Percentiles rank a stretch among this genome's conserved stretches.
Conservation (phyloP, 768 basidiomycete species). For the Termitomyces sp. region DNA sequence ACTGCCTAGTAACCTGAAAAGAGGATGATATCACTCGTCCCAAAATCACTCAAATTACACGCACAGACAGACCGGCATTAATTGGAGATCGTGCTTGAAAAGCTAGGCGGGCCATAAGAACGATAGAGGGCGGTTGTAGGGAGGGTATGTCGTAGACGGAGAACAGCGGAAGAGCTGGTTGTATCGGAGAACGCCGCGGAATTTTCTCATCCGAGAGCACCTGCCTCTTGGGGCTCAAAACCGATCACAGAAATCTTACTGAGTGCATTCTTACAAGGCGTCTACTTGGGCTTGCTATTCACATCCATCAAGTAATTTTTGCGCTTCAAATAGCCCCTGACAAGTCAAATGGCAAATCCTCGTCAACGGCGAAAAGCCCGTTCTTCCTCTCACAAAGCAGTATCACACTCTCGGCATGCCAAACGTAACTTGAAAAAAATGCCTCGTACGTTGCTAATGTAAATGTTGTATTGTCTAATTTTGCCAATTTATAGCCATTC, state of each 20-base stretch:
- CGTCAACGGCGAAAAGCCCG: conserved; percentile 86
- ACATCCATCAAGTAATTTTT: conserved; percentile 2
- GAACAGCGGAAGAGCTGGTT: conserved; percentile 26
- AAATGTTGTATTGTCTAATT: not conserved
- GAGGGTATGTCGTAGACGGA: conserved; percentile 20
- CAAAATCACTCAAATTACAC: conserved; percentile 16
- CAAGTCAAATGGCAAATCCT: conserved; percentile 79
- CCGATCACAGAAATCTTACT: conserved; percentile 6
- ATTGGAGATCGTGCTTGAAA: conserved; percentile 38
- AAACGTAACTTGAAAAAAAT: conserved; percentile 78
- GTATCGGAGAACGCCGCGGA: conserved; percentile 28
- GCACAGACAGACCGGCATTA: conserved; percentile 34
- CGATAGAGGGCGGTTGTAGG: conserved; percentile 7
- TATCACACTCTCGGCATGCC: conserved; percentile 72
- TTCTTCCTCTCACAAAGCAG: conserved; percentile 69
- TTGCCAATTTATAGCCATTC: conserved; percentile 50
- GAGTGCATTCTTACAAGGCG: not conserved
- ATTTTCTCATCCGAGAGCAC: conserved; percentile 11
- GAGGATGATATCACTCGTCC: conserved; percentile 10
- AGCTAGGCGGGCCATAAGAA: conserved; percentile 40
- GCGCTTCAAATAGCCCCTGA: not conserved
- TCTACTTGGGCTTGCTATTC: no score
- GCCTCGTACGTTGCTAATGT: conserved; percentile 44
- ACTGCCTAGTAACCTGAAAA: conserved; percentile 48
- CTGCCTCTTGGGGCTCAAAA: conserved; percentile 3